phyloP scores from a whole-genome alignment of 108 stramenopile genomes.

The Craspedostauros australis region DNA sequence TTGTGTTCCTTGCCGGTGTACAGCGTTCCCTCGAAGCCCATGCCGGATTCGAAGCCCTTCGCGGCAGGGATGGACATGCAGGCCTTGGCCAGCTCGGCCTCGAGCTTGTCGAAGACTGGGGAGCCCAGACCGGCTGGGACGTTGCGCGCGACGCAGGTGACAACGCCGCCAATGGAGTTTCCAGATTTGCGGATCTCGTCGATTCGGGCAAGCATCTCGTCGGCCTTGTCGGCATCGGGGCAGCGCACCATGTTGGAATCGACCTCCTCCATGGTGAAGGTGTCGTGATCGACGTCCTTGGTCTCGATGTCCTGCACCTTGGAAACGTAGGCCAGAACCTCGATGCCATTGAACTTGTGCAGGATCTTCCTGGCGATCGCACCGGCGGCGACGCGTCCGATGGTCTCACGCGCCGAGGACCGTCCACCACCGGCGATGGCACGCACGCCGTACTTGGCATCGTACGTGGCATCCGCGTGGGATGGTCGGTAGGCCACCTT shows the following conservation, averaged over 20 bases:
- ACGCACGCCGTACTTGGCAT: slow-evolving; percentile 97
- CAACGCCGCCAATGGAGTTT: slow-evolving; percentile 97
- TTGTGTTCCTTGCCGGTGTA: slow-evolving; percentile 96
- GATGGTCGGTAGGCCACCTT: slow-evolving; percentile 93
- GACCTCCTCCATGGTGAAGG: slow-evolving; percentile 90
- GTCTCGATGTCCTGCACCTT: slow-evolving; percentile 85
- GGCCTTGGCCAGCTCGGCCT: slow-evolving; percentile 98
- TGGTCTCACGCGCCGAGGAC: slow-evolving; percentile 94
- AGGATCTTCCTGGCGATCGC: slow-evolving; percentile 96
- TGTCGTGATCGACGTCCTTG: slow-evolving; percentile 75
- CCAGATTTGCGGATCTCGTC: slow-evolving; percentile 91
- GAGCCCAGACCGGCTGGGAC: slow-evolving; percentile 94
- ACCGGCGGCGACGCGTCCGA: slow-evolving; percentile 98
- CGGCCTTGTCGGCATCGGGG: slow-evolving; percentile 79
- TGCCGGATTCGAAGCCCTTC: slow-evolving; percentile 98
- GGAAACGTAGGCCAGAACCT: slow-evolving; percentile 91
- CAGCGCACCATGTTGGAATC: slow-evolving; percentile 96
- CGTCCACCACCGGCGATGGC: slow-evolving; percentile 97
- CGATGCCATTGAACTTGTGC: slow-evolving; percentile 77
- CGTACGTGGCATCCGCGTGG: slow-evolving; percentile 98
- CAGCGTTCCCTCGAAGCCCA: slow-evolving; percentile 93
- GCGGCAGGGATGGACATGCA: slow-evolving; percentile 99
- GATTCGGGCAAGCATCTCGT: slow-evolving; percentile 89
- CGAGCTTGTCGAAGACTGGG: slow-evolving; percentile 98
- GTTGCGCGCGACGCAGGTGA: slow-evolving; percentile 88